A percentile compares a stretch with the other conserved stretches of the same genome.
Evolutionary conservation across 2,329 filamentous ascomycete genomes (phyloP).

Genomic region (Incumbomyces lentus): DNA sequence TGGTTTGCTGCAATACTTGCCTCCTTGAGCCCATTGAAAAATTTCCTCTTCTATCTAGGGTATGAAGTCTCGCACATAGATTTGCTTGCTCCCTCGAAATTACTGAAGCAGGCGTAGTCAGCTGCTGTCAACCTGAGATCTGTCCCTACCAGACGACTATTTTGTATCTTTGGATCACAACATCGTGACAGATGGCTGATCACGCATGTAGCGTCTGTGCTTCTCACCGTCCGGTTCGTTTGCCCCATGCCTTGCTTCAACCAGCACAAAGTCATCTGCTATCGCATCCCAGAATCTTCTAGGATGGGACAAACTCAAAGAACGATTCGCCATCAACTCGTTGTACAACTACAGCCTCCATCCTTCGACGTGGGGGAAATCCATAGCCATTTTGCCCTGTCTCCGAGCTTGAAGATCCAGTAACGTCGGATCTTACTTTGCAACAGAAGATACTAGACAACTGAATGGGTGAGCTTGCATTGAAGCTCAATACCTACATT

Average conservation of each 20-base stretch:
- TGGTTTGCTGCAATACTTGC: too few species aligned
- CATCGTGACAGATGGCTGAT: neutral
- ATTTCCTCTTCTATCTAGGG: too few species aligned
- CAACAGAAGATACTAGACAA: slow-evolving; percentile 10
- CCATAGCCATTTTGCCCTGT: slow-evolving; percentile 26
- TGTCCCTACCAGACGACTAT: too few species aligned
- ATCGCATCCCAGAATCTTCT: slow-evolving; percentile 3
- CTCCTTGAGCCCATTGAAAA: too few species aligned
- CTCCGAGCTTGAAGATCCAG: slow-evolving; percentile 30
- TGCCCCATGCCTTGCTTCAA: slow-evolving; percentile 38
- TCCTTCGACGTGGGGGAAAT: neutral
- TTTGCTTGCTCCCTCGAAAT: too few species aligned
- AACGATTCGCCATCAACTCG: neutral
- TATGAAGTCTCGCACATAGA: too few species aligned
- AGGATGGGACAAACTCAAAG: too few species aligned
- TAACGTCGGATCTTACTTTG: slow-evolving; percentile 33
- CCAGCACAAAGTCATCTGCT: slow-evolving; percentile 34
- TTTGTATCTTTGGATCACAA: too few species aligned
- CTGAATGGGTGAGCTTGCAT: slow-evolving; percentile 7
- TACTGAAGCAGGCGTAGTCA: too few species aligned
- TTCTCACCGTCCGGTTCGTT: slow-evolving; percentile 21
- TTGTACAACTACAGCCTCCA: neutral
- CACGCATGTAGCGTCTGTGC: slow-evolving; percentile 23
- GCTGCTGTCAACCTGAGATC: too few species aligned
- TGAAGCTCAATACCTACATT: slow-evolving; percentile 3